These are phyloP conservation scores for Colletotrichum australisinense DNA, from an alignment of 2,329 filamentous ascomycete species.

Conservation along the genomic window DNA sequence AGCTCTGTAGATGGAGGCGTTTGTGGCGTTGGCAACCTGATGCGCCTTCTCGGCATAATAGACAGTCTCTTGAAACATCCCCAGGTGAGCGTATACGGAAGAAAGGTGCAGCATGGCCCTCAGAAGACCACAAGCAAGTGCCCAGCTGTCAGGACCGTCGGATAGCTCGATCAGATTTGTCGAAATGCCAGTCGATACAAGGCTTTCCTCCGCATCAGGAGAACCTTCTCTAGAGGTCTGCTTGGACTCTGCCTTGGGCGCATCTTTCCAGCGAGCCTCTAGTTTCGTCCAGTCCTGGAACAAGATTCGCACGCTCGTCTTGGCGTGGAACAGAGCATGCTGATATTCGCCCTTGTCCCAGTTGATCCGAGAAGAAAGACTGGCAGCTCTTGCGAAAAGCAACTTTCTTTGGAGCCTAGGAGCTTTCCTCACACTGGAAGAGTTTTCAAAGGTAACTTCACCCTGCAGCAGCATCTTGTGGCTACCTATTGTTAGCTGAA, in stretches of 20 bases:
- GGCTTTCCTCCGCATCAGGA: slow-evolving; percentile 15
- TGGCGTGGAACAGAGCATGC: slow-evolving; percentile 67
- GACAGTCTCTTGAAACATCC: slow-evolving; percentile 87
- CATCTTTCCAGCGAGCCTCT: slow-evolving; percentile 47
- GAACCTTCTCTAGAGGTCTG: slow-evolving; percentile 7
- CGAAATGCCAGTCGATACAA: slow-evolving; percentile 12
- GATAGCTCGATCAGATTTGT: slow-evolving; percentile 55
- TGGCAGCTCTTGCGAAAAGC: slow-evolving; percentile 68
- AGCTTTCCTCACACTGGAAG: slow-evolving; percentile 7
- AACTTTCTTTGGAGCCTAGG: slow-evolving; percentile 53
- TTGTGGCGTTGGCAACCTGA: slow-evolving; percentile 78
- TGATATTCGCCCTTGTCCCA: slow-evolving; percentile 71
- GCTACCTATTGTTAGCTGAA: slow-evolving; percentile 18
- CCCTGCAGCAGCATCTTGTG: slow-evolving; percentile 30
- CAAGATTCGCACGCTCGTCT: slow-evolving; percentile 66
- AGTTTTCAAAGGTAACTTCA: slow-evolving; percentile 29
- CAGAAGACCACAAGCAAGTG: slow-evolving; percentile 79
- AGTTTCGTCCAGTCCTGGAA: slow-evolving; percentile 67
- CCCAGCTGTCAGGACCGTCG: slow-evolving; percentile 77
- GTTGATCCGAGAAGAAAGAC: slow-evolving; percentile 73
- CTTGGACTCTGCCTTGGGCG: slow-evolving; percentile 38
- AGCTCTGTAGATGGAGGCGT: slow-evolving; percentile 68
- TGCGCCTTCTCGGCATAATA: slow-evolving; percentile 89
- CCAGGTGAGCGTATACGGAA: slow-evolving; percentile 82
- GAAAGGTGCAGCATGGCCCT: slow-evolving; percentile 79